Base-by-base conservation (phyloP, 1,139 yeast genomes). In the Yamadazyma sp. region DNA sequence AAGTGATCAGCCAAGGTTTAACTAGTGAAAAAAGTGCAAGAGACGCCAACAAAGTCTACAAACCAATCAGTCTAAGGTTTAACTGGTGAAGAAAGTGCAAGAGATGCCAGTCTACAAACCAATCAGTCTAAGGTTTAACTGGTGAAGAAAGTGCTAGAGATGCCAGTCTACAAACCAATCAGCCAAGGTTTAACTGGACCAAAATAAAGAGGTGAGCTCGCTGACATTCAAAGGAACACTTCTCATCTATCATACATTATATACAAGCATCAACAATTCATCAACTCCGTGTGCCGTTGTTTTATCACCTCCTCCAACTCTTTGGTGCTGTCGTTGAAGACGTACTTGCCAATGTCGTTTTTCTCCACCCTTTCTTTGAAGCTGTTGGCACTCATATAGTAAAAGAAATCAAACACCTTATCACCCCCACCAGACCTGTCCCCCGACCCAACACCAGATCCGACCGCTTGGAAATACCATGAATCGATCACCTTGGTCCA, bases 401-500 rank as follows among this genome's bases (percentile, higher is more conserved):
- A 34, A 20, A 46, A 44, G 18, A 44, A 43, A 4, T 39, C 43
- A 4, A 46, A 8, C 4, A 39, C 31, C 23, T 30, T 26, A 10
- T 33, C 32, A 18, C 16, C 14, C 7, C 28, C 24, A 18, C 42
- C 46, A n/a, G n/a, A n/a, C n/a, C n/a, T n/a, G n/a, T n/a, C n/a
- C n/a, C n/a, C n/a, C n/a, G n/a, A n/a, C n/a, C n/a, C n/a, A n/a
- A n/a, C n/a, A 5, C 7, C 3, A 4, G 23, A 14, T 12, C 36
- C 33, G 4, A 34, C 36, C 1, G 41, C 51, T 23, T 56, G 48
- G 39, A 51, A 63, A 45, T 72, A 73, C 79, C 80, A 77, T 1
- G 78, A 65, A 44, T 77, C 81, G 14, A 74, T 51, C 0, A 66
- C 54, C 41, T 62, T 70, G 1, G 62, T 54, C 87, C 87, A 81